These are phyloP conservation scores for Trebouxia sp. DNA, from an alignment of 139 green algal genomes.

Conservation along the genomic window DNA sequence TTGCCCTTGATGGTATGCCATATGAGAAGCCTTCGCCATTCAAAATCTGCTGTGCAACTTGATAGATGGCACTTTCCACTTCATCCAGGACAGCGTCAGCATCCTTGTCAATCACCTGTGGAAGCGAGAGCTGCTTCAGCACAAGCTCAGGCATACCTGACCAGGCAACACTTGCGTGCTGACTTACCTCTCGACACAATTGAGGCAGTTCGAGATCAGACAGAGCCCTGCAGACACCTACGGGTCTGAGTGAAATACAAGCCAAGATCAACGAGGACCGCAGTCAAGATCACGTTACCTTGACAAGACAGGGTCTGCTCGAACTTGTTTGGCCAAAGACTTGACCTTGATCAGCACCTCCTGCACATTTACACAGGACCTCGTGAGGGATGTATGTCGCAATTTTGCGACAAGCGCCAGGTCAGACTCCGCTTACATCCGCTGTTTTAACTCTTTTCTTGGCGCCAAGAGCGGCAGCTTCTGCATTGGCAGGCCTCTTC, in stretches of 20 bases:
- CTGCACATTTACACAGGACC: no score
- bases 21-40: constrained; percentile 73
- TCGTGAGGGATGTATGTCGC: no score
- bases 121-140: not conserved
- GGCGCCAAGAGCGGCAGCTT: not conserved
- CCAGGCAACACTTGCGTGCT: no score
- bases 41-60: constrained; percentile 68
- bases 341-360: constrained; percentile 75
- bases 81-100: constrained; percentile 76
- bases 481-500: not conserved
- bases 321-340: constrained; percentile 49
- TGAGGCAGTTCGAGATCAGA: constrained; percentile 58
- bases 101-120: constrained; percentile 81
- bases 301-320: constrained; percentile 42
- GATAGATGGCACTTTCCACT: constrained; percentile 74
- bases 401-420: no score
- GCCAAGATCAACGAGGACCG: not conserved
- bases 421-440: constrained; percentile 30
- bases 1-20: constrained; percentile 77
- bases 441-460: constrained; percentile 51
- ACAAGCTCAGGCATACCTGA: not conserved
- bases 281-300: constrained; percentile 34
- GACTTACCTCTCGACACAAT: constrained; percentile 53
- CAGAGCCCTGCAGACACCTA: constrained; percentile 49
- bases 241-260: not conserved